Evolutionary conservation across 768 basidiomycete species (phyloP), one percentile per base, ranked within the genome.

Genomic region (Termitomyces sp.): DNA sequence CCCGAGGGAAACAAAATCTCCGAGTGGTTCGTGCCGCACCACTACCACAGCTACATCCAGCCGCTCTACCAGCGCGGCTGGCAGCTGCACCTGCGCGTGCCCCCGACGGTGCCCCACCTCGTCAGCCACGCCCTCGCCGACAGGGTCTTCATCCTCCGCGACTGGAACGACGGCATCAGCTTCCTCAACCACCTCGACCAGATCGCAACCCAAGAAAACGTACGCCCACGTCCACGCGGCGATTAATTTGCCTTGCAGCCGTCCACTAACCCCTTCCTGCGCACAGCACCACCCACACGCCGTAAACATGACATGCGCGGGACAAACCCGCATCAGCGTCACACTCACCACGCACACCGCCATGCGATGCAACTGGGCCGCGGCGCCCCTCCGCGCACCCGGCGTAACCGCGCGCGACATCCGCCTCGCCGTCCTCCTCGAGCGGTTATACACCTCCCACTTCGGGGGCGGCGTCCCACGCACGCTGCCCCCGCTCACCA

Each of bases 351-450:
- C 74, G 0, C 68, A 74, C 59, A 66, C 64, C 14, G 69, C 70
- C 5, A 20, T 40, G 26, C 64, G 63, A 9, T 60, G 61, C 5
- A n/a, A 20, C 4, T 57, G 61, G 64, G 28, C 49, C 26, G 20
- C 2, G 5, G 28, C 35, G 13, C 41, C 8, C 41, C 0, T 18
- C 0, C 8, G 3, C 10, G 46, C 55, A 4, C 73, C 81, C 0
- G 79, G 82, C 13, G 75, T 84, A 47, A 84, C 84, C 0, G 65
- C 70, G 5, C 79, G 79, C 33, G 84, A 86, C 61, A 57, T 83
- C 35, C 79, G 82, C 49, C 68, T 83, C 36, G 83, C 82, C 8
- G 67, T 69, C 8, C 68, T 70, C 13, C 62, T 79, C n/a, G 81
- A 85, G 62, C 58, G 28, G 0, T 55, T 65, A 8, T 66, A 60